These are phyloP conservation scores for Fusarium incarnatum DNA, from an alignment of 2,329 filamentous ascomycete genomes.

Conservation along the genomic window DNA sequence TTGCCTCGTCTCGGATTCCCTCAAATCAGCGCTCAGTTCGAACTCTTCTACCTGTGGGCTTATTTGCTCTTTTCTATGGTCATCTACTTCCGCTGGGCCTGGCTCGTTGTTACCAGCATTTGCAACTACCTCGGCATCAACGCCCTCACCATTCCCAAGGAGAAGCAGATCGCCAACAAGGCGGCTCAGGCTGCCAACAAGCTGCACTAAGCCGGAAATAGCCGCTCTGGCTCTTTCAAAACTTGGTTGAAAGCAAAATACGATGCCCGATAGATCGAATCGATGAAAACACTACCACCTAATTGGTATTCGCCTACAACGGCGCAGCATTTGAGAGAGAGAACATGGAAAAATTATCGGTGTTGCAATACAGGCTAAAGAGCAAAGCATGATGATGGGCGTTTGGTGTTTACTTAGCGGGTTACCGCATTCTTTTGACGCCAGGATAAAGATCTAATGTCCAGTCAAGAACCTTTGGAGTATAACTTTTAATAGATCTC, in stretches of 20 bases:
- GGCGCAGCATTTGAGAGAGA: slow-evolving; percentile 26
- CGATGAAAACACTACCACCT: slow-evolving; percentile 14
- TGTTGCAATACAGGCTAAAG: slow-evolving; percentile 34
- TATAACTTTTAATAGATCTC: slow-evolving; percentile 46
- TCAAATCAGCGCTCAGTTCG: slow-evolving; percentile 71
- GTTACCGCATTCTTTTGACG: slow-evolving; percentile 44
- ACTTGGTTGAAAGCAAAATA: neutral
- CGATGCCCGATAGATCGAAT: slow-evolving; percentile 10
- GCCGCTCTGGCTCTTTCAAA: neutral
- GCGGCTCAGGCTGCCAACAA: slow-evolving; percentile 55
- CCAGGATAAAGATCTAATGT: slow-evolving; percentile 24
- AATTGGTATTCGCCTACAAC: slow-evolving; percentile 36
- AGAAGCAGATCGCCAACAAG: slow-evolving; percentile 69
- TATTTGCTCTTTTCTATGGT: slow-evolving; percentile 86
- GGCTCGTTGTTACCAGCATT: slow-evolving; percentile 89
- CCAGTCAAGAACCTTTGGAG: slow-evolving; percentile 30
- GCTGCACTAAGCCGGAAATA: slow-evolving; percentile 45
- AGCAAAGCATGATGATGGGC: slow-evolving; percentile 45
- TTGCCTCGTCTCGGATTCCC: slow-evolving; percentile 80
- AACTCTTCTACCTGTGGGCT: slow-evolving; percentile 83
- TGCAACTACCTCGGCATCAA: slow-evolving; percentile 94
- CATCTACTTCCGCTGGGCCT: slow-evolving; percentile 95
- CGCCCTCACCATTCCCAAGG: slow-evolving; percentile 83
- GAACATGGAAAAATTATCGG: slow-evolving; percentile 22
- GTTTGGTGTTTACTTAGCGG: slow-evolving; percentile 40